Evolutionary conservation across 768 basidiomycete genomes (phyloP).

Genomic region (Tricholoma sp.): DNA sequence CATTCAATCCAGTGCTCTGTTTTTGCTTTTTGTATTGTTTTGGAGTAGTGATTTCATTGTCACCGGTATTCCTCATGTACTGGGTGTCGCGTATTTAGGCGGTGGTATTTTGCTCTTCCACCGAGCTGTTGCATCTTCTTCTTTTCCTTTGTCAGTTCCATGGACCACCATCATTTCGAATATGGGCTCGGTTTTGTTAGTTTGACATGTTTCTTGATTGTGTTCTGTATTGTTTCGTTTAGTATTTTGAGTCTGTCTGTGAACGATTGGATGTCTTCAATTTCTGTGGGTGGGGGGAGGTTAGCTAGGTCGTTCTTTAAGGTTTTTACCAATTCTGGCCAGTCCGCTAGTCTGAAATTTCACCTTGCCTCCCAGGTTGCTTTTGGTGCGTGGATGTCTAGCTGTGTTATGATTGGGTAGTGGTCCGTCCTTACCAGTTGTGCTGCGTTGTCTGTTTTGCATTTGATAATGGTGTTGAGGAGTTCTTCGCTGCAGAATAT

Average conservation of each 20-base stretch:
- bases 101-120: background rate
- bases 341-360: background rate
- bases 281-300: background rate
- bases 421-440: background rate
- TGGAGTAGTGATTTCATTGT: background rate
- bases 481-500: background rate
- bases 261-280: background rate
- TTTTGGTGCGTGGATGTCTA: background rate
- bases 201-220: background rate
- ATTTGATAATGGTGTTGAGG: constrained; percentile 1
- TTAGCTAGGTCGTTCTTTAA: background rate
- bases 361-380: background rate
- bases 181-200: background rate
- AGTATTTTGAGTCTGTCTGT: background rate
- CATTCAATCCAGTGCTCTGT: background rate
- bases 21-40: background rate
- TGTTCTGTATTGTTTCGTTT: background rate
- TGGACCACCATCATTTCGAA: background rate
- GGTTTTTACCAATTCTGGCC: background rate
- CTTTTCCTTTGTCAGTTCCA: background rate
- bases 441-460: constrained; percentile 5
- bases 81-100: background rate
- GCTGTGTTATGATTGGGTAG: background rate
- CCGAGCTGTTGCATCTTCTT: background rate
- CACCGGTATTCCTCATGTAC: background rate